Base-by-base conservation (phyloP, 345 rosid genomes). In the Eucalyptus sideroxylon region DNA sequence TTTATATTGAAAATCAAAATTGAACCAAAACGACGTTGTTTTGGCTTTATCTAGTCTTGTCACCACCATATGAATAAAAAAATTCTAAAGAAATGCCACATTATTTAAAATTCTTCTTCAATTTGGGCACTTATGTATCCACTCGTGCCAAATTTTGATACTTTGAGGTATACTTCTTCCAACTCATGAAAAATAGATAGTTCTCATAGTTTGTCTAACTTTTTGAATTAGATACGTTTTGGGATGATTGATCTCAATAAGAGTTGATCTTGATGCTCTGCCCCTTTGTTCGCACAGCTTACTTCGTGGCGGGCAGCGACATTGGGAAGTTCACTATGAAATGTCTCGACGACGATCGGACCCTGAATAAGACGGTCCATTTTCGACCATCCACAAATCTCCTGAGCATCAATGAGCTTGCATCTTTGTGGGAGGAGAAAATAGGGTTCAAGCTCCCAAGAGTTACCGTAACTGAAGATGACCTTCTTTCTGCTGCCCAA, bases 311-410 rank as follows among this genome's bases (percentile, higher is more conserved):
- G 1, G 98, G 98, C 15, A 87, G 87, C 37, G 97, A 96, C 27
- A 96, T 96, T 56, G 96, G 97, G 16, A 96, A 96, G 89, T 94
- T 96, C 83, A 94, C 97, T 2, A 90, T 96, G 91, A 92, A 93
- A 91, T 89, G 83, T 5, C 92, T 90, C 50, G 97, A 94, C 50
- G 95, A 95, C 86, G 86, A 86, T n/a, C 90, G 95, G 89, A 87
- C 95, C 31, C 3, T 95, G 81, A 95, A 96, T 92, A 94, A 92
- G 90, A 86, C 91, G 5, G 94, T 95, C 53, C 98, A 94, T 93
- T 95, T 96, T 34, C 92, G 94, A 88, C 98, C 98, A 42, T 24
- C 89, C 40, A 59, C 86, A 90, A 96, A 96, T 72, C 90, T 81
- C 10, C 95, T 91, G 50, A 93, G 91, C 94, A 93, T 95, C 88